Evolutionary conservation across 495 filamentous ascomycete species (phyloP).

Genomic region (Aspergillus bridgeri): DNA sequence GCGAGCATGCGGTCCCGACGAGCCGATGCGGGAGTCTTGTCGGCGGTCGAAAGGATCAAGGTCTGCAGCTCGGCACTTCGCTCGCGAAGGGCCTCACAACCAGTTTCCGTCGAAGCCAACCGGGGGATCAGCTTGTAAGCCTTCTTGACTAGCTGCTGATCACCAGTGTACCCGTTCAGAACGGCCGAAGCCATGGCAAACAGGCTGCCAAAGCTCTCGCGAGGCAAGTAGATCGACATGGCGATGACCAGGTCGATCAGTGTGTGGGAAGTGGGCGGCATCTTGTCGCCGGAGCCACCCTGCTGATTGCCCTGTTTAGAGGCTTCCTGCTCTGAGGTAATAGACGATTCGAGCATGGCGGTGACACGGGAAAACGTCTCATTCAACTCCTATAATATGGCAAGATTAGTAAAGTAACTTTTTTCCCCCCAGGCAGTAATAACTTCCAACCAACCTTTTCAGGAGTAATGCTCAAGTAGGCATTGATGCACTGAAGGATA

Average conservation of each 20-base stretch:
- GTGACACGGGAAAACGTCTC: slow-evolving; percentile 85
- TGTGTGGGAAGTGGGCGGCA: slow-evolving; percentile 92
- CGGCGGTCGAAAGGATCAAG: slow-evolving; percentile 69
- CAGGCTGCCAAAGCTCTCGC: slow-evolving; percentile 72
- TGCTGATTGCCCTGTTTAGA: slow-evolving; percentile 58
- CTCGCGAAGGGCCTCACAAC: slow-evolving; percentile 65
- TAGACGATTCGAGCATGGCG: slow-evolving; percentile 71
- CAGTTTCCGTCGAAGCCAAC: slow-evolving; percentile 73
- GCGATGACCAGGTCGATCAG: slow-evolving; percentile 95
- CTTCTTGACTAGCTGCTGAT: slow-evolving; percentile 98
- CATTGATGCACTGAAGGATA: slow-evolving; percentile 89
- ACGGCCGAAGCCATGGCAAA: slow-evolving; percentile 81
- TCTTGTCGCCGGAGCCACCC: slow-evolving; percentile 58
- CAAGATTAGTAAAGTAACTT: slow-evolving; percentile 8
- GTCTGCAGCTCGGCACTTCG: slow-evolving; percentile 72
- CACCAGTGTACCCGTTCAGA: slow-evolving; percentile 58
- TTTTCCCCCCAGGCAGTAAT: background rate
- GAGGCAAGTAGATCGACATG: slow-evolving; percentile 87
- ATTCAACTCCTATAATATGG: slow-evolving; percentile 62
- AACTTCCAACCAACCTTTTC: slow-evolving; percentile 44
- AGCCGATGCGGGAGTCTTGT: slow-evolving; percentile 79
- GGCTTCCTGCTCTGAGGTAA: slow-evolving; percentile 48
- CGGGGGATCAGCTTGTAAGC: slow-evolving; percentile 96
- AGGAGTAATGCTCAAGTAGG: slow-evolving; percentile 84
- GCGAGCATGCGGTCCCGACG: slow-evolving; percentile 80